Evolutionary conservation across 306 rosid species (phyloP).

Genomic region (Corylus heterophylla): DNA sequence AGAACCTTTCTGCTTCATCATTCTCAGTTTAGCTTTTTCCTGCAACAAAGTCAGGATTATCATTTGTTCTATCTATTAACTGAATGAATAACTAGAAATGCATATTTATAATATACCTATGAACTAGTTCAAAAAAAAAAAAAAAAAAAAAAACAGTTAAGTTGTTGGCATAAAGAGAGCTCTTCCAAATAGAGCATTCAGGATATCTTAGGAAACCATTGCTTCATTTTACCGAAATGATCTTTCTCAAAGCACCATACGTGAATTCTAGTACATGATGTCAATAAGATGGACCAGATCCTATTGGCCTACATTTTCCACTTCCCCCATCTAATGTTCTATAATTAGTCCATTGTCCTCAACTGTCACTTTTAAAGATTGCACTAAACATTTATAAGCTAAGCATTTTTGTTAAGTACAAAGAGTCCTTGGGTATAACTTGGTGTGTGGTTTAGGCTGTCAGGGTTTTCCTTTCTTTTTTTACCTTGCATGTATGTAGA

Average conservation of each 20-base stretch:
- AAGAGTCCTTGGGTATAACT: not conserved
- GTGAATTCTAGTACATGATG: not conserved
- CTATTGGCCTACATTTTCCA: not conserved
- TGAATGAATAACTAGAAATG: not conserved
- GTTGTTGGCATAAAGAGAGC: not conserved
- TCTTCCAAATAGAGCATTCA: not conserved
- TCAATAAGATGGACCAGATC: not conserved
- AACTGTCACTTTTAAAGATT: not conserved
- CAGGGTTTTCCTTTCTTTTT: not conserved
- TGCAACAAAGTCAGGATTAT: constrained; percentile 32
- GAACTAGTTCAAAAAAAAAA: not conserved
- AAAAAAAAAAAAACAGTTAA: not conserved
- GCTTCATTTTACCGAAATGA: not conserved
- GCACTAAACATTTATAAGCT: not conserved
- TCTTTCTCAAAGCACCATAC: not conserved
- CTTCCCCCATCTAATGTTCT: not conserved
- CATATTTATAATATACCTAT: not conserved
- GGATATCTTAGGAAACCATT: not conserved
- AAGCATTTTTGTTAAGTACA: not conserved
- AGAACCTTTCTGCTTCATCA: constrained; percentile 71
- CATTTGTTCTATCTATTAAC: constrained; percentile 14
- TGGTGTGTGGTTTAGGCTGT: not conserved
- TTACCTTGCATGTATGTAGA: not conserved
- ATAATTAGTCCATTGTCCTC: not conserved
- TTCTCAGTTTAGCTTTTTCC: constrained; percentile 73